Base-by-base conservation (phyloP, 768 basidiomycete species). In the Tricholoma hemisulphureum region DNA sequence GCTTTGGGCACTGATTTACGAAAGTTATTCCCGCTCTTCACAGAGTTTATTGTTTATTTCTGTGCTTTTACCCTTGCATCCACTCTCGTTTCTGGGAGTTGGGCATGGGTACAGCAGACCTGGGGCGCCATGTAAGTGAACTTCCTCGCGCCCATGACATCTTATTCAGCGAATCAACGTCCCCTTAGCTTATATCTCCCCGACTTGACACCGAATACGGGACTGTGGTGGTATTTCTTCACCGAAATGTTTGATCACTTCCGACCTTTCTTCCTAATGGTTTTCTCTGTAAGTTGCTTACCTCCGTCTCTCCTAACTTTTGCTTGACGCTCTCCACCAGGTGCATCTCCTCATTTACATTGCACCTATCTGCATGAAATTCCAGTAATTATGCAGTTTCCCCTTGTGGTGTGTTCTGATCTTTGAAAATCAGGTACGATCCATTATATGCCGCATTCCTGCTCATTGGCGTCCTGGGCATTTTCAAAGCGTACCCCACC, bases 201-300 rank as follows among this genome's bases (percentile, higher is more conserved):
- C 2, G 95, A 97, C 68, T 73, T 98, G 60, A 95, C 93, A 8
- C 96, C 97, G 0, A 98, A 95, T 64, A 85, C 91, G 4, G 96
- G 97, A 2, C 74, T 98, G 26, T 94, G 94, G 91, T 98, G 96
- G 96, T 98, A 98, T 72, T 98, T 98, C 77, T 98, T 98, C 75
- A 98, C 94, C 10, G 96, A 98, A 70, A 98, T 98, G 91, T 99
- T 99, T 61, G 96, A 98, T 68, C 91, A 98, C 69, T 99, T 98
- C 78, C 79, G 97, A 28, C 85, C 88, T 4, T 98, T 98, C 75
- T 99, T 97, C 80, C 77, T 98, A 29, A 89, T 95, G 80, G 91
- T 91, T 16, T 98, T 98, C 71, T 91, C 89, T 16, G 95, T 95
- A 64, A 48, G 88, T 70, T 14, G 3, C 14, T 50, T 7, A n/a